These are phyloP conservation scores for Triangularia verruculosa DNA, from an alignment of 2,329 filamentous ascomycete species.

Conservation along the genomic window DNA sequence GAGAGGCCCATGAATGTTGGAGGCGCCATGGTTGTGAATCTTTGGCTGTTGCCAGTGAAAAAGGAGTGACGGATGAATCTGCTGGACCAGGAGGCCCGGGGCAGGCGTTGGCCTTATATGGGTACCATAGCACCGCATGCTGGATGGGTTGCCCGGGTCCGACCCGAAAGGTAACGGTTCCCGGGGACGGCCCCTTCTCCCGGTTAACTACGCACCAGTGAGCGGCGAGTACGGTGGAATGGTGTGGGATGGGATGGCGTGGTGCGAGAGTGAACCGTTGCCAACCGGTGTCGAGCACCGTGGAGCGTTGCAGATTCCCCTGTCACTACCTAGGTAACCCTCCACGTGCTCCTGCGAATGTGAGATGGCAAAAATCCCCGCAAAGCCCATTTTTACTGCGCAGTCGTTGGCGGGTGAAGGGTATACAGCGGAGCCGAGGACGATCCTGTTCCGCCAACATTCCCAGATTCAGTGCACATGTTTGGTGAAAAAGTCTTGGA, in stretches of 20 bases:
- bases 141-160: slow-evolving; percentile 4
- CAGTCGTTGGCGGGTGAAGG: not conserved
- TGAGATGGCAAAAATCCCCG: not conserved
- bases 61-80: not conserved
- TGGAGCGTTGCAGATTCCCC: slow-evolving; percentile 3
- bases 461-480: not conserved
- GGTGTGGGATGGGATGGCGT: slow-evolving; percentile 9
- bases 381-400: not conserved
- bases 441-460: not conserved
- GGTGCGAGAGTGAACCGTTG: not conserved
- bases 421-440: not conserved
- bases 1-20: slow-evolving; percentile 57
- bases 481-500: not conserved
- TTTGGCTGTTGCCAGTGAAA: not conserved
- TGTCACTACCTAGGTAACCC: not conserved
- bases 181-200: not conserved
- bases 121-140: not conserved
- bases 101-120: slow-evolving; percentile 9
- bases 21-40: slow-evolving; percentile 44
- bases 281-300: slow-evolving; percentile 10
- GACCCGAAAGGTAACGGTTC: not conserved
- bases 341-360: not conserved
- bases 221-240: slow-evolving; percentile 8
- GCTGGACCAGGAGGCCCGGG: not conserved
- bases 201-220: slow-evolving; percentile 2